Evolutionary conservation across 352 stramenopile genomes (phyloP).

Genomic region (Phytophthora ohioensis): DNA sequence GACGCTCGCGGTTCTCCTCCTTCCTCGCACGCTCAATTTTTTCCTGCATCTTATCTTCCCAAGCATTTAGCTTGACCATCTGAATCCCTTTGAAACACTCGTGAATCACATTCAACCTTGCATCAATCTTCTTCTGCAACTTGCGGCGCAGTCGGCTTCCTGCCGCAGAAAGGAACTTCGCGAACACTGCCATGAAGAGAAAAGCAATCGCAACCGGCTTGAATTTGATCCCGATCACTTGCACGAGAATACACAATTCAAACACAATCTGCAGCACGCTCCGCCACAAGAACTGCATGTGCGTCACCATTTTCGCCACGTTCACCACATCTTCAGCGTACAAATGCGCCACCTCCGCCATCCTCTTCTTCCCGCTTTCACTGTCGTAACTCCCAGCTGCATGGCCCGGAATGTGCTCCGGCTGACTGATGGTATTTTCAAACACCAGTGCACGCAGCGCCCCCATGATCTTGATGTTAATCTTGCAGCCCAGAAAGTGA

Average conservation of each 20-base stretch:
- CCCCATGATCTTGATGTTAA: constrained; percentile 47
- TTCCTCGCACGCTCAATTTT: constrained; percentile 49
- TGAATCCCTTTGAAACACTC: constrained; percentile 63
- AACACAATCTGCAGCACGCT: constrained; percentile 40
- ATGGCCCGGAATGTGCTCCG: constrained; percentile 24
- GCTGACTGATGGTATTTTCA: constrained; percentile 48
- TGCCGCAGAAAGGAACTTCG: constrained; percentile 34
- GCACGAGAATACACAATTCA: constrained; percentile 48
- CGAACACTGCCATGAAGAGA: constrained; percentile 30
- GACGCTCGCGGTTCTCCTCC: constrained; percentile 46
- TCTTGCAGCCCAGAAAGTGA: constrained; percentile 44
- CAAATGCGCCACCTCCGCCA: constrained; percentile 46
- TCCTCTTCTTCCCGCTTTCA: constrained; percentile 44
- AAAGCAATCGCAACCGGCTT: constrained; percentile 42
- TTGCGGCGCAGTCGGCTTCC: constrained; percentile 30
- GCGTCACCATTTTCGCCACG: constrained; percentile 32
- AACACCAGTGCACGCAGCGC: constrained; percentile 48
- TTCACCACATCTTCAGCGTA: constrained; percentile 41
- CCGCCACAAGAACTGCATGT: constrained; percentile 46
- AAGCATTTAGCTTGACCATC: constrained; percentile 68
- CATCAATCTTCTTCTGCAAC: constrained; percentile 32
- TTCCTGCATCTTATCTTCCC: constrained; percentile 61
- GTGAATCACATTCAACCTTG: constrained; percentile 51
- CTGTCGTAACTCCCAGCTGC: constrained; percentile 34
- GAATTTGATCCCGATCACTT: constrained; percentile 47